Evolutionary conservation across 208 protist species (phyloP), one percentile per base, ranked within the genome.

Genomic region (Crithidia fasciculata): DNA sequence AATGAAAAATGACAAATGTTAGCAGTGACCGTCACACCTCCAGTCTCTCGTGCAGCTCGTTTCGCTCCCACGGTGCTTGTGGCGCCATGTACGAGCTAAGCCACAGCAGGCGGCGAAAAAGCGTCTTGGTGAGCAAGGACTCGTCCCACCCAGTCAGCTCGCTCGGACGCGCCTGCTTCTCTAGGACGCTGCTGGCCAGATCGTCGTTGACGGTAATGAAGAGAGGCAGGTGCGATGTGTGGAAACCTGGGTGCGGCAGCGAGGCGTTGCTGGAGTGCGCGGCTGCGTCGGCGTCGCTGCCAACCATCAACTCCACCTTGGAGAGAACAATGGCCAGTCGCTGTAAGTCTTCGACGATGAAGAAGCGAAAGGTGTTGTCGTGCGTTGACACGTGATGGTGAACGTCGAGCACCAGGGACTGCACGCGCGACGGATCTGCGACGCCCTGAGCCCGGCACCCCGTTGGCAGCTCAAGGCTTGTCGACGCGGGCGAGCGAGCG

Each of bases 161-260:
- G 41, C 60, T 74, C 16, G 28, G 45, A 19, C 18, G 41, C 69
- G 67, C 9, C 41, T 67, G 60, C 52, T 19, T 28, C 3, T 52
- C 36, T 16, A 63, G 10, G 8, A 53, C 36, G 16, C 47, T 55
- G 49, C 69, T 16, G 13, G 36, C 59, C 5, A 82, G 49, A 40
- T 82, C 70, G 37, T 83, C 72, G 71, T 79, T 83, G 4, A 83
- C 50, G 2, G 78, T 83, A 0, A 66, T 45, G 28, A 79, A 83
- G 44, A 79, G 59, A 13, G 78, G 78, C 47, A 52, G 15, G 4
- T 54, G 10, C 9, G 50, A 60, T 45, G 28, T 16, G 39, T 62
- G 15, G 45, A 45, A 45, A 13, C 8, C 57, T 15, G 28, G 39
- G 15, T 62, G 57, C 10, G 39, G 7, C 5, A 13, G 5, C 13